Base-by-base conservation (phyloP, 345 rosid species). In the Linum trigynum region DNA sequence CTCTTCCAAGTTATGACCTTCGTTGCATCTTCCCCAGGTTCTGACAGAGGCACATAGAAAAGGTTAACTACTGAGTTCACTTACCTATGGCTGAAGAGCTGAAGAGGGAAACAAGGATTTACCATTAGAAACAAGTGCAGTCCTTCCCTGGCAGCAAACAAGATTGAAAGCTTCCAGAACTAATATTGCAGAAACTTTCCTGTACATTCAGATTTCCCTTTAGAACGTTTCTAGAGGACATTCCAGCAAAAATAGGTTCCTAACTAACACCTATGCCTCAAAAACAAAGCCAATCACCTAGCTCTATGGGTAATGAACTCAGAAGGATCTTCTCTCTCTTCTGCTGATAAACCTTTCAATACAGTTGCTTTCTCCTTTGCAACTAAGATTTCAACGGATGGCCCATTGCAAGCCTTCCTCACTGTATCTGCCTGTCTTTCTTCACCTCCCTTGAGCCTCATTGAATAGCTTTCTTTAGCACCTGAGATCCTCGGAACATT, bases 281-380 rank as follows among this genome's bases (percentile, higher is more conserved):
- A 15, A 55, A 61, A 65, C 17, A 38, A 69, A 32, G 12, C 2
- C 55, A 55, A 4, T 36, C 11, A 65, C 61, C 2, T 38, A 35
- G 97, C 98, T 80, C 97, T 88, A 64, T 90, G 98, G 8, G 97
- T 92, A 50, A 92, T 90, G 69, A 82, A 92, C 76, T 90, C 96
- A 0, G 97, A 92, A 32, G 96, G 97, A 66, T 92, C 97, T 67
- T 92, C 97, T 80, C 91, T 86, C 68, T 86, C 91, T 10, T 77
- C 76, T 14, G 78, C 77, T 65, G 77, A 71, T 50, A 77, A 72
- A 79, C 69, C 79, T 57, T 79, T 83, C 8, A 51, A 75, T 23
- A 58, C 71, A 14, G 1, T 23, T 7, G 70, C 53, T 57, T 62
- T 82, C 71, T 76, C 89, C 61, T 64, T 66, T 1, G 77, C 76